These are phyloP conservation scores for Pestalotiopsis sp. DNA, from an alignment of 2,329 filamentous ascomycete genomes.

Conservation along the genomic window DNA sequence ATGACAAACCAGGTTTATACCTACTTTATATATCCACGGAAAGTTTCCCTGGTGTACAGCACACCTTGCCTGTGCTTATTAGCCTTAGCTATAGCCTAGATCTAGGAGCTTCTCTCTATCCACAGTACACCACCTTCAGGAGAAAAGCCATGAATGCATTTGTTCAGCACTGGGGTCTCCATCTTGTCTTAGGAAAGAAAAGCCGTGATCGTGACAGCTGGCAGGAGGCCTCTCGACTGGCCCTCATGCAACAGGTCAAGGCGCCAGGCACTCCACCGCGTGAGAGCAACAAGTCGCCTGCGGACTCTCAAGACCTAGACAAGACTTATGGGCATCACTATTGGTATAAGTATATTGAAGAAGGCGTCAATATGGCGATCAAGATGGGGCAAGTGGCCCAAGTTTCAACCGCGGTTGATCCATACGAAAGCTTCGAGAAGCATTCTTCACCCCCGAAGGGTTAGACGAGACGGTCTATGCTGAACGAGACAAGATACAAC, in stretches of 20 bases:
- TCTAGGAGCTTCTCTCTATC: too few species aligned
- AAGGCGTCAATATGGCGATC: neutral
- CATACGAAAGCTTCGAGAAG: neutral
- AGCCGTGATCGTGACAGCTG: neutral
- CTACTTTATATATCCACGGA: too few species aligned
- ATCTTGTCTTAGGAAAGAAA: too few species aligned
- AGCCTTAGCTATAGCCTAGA: too few species aligned
- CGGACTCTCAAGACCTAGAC: neutral
- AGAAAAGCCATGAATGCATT: too few species aligned
- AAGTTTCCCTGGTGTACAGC: too few species aligned
- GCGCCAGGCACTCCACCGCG: neutral
- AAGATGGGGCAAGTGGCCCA: neutral
- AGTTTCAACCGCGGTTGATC: neutral
- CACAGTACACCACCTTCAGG: too few species aligned
- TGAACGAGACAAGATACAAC: neutral
- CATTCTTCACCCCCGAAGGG: neutral
- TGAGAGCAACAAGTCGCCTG: neutral
- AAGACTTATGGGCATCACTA: neutral
- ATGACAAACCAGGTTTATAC: too few species aligned
- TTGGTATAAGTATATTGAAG: neutral
- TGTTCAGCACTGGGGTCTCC: too few species aligned
- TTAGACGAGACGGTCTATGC: neutral
- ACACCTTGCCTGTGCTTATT: too few species aligned
- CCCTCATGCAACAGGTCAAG: neutral
- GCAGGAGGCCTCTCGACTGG: conserved; percentile 2